Percentiles rank a stretch among this genome's conserved stretches.
Evolutionary conservation across 768 basidiomycete species (phyloP).

Genomic region (Boletales sp.): DNA sequence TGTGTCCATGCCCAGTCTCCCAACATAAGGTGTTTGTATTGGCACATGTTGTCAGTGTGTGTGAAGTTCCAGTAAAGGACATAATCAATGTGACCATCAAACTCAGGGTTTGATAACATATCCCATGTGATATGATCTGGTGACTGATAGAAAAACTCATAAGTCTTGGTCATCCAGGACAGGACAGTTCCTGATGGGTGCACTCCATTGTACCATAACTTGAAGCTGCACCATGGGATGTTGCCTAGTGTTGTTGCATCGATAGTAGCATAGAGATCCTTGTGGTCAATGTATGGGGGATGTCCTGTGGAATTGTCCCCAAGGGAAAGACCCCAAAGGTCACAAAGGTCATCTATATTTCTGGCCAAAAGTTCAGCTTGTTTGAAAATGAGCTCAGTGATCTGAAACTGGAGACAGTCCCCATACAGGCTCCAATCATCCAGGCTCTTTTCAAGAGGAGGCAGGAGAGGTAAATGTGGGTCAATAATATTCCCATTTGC

Average conservation of each 20-base stretch:
- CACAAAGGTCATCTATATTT: not conserved
- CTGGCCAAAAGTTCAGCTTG: not conserved
- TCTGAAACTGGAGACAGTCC: not conserved
- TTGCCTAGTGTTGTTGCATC: slow-evolving; percentile 22
- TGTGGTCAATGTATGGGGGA: slow-evolving; percentile 3
- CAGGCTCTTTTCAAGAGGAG: not conserved
- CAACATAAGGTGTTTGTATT: not conserved
- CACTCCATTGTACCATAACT: slow-evolving; percentile 22
- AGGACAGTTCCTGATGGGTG: not conserved
- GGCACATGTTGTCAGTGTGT: not conserved
- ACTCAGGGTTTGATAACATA: slow-evolving; percentile 23
- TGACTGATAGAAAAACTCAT: slow-evolving; percentile 26
- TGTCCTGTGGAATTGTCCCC: not conserved
- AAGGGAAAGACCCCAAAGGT: slow-evolving; percentile 1
- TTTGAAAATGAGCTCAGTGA: not conserved
- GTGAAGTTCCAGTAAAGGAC: slow-evolving; percentile 12
- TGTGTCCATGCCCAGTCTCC: slow-evolving; percentile 7
- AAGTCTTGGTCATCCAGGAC: slow-evolving; percentile 25
- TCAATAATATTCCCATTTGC: not conserved
- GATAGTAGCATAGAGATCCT: slow-evolving; percentile 20
- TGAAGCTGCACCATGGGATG: slow-evolving; percentile 32
- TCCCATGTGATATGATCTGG: slow-evolving; percentile 11
- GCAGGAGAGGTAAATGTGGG: not conserved
- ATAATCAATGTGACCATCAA: slow-evolving; percentile 18
- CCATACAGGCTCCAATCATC: slow-evolving; percentile 1